Base-by-base conservation (phyloP, 1,284 basidiomycete genomes). In the Boletus mariae region DNA sequence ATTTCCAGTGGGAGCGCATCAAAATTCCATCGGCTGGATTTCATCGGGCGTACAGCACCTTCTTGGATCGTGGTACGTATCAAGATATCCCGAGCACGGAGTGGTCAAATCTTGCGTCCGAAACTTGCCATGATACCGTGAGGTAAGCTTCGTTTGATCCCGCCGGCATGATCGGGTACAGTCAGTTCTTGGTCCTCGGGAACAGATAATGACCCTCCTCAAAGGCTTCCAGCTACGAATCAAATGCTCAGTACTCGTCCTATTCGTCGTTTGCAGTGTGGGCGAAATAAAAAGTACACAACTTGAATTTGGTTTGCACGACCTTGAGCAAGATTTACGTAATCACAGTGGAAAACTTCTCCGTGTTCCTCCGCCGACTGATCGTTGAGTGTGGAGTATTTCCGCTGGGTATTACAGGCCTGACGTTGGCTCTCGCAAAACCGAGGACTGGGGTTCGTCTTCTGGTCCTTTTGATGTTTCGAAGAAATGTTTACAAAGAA, bases 401-500 rank as follows among this genome's bases (percentile, higher is more conserved):
- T 49, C 52, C n/a, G 34, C 29, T 12, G 32, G 42, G 29, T 29
- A 37, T 42, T 20, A 28, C 26, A n/a, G n/a, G n/a, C n/a, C 52
- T 62, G 55, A 65, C 61, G 52, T 29, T 54, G 25, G n/a, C 44
- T 3, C 47, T 61, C 25, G 31, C 61, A 66, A 60, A 42, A 60
- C 62, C 54, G 61, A 62, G 57, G 28, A 42, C 15, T 45, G 31
- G 8, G 28, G 41, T 49, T 32, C 43, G 52, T 26, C 58, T 65
- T 63, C 60, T 46, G 1, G 31, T 25, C 7, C 41, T 51, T 56
- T 45, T 31, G 45, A 41, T 47, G 47, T n/a, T 54, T 57, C 61
- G 56, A 66, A 62, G 51, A 49, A 31, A 45, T 23, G 45, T 61
- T 51, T 66, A 48, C 58, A 41, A 61, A 56, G 62, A 53, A 63